These are phyloP conservation scores for Pleoardoris graminearum DNA, from an alignment of 2,329 filamentous ascomycete species.

Conservation along the genomic window DNA sequence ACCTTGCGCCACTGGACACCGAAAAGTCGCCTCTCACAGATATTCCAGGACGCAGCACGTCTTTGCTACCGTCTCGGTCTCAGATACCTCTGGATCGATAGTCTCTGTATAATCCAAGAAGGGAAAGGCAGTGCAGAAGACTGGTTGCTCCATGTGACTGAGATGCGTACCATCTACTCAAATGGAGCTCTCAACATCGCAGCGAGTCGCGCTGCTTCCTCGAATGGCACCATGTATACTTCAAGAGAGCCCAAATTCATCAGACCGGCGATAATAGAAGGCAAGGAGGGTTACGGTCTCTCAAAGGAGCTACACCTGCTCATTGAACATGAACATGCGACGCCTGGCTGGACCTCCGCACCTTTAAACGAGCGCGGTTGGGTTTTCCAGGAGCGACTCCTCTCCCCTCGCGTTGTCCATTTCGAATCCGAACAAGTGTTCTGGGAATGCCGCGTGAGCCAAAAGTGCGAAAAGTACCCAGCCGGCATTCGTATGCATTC, in stretches of 20 bases:
- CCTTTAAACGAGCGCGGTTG: not conserved
- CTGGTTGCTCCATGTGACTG: not conserved
- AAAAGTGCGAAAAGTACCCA: too few relatives aligned
- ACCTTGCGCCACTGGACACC: not conserved
- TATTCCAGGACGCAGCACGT: not conserved
- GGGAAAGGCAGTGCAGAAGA: not conserved
- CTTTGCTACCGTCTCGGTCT: not conserved
- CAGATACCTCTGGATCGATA: constrained; percentile 14
- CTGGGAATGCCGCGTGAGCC: too few relatives aligned
- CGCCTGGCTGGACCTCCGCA: not conserved
- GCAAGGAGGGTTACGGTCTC: too few relatives aligned
- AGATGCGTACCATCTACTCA: not conserved
- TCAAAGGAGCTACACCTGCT: too few relatives aligned
- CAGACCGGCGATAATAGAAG: too few relatives aligned
- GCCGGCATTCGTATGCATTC: not conserved
- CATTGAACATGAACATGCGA: too few relatives aligned
- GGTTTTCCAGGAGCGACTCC: not conserved
- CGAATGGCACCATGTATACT: too few relatives aligned
- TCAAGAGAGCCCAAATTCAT: too few relatives aligned
- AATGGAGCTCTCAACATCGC: not conserved
- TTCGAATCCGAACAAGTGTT: not conserved
- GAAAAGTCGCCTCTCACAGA: too few relatives aligned
- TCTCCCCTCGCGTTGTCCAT: not conserved
- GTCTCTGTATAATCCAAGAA: constrained; percentile 11
- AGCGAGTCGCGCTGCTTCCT: too few relatives aligned